Conservation (phyloP, 2,329 filamentous ascomycete species). For the Microcyclospora pomicola region DNA sequence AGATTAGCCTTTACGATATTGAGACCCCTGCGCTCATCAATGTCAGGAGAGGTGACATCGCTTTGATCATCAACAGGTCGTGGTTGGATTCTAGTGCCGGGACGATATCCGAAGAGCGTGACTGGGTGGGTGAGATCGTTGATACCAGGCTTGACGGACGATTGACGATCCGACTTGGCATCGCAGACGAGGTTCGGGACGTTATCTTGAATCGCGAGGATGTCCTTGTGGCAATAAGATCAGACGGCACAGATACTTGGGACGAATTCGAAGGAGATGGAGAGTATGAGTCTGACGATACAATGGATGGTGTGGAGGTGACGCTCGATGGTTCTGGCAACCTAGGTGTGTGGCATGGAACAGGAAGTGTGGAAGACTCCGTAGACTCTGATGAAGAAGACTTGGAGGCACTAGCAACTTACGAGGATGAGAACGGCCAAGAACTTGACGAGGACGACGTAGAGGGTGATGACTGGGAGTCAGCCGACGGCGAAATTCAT, state of each 20-base stretch:
- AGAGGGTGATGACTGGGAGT: conserved; percentile 30
- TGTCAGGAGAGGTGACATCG: conserved; percentile 39
- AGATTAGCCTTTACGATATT: conserved; percentile 47
- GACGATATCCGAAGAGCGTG: conserved; percentile 10
- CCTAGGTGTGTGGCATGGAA: conserved; percentile 2
- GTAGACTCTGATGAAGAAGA: conserved; percentile 3
- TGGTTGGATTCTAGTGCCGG: conserved; percentile 2
- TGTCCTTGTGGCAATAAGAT: conserved; percentile 34
- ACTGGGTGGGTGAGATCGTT: conserved; percentile 46
- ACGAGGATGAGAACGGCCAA: conserved; percentile 32
- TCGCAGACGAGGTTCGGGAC: conserved; percentile 35
- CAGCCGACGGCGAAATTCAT: conserved; percentile 16
- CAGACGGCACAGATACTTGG: conserved; percentile 14
- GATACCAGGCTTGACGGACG: conserved; percentile 40
- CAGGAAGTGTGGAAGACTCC: conserved; percentile 5
- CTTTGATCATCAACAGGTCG: conserved; percentile 29
- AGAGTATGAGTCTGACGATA: conserved; percentile 11
- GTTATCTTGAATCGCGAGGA: conserved; percentile 35
- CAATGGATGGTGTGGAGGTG: conserved; percentile 21
- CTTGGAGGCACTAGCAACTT: conserved; percentile 20
- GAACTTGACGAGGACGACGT: conserved; percentile 29
- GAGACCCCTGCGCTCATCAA: conserved; percentile 35
- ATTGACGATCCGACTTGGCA: conserved; percentile 41
- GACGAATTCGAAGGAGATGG: conserved; percentile 10
- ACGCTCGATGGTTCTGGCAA: background rate